Percentiles rank a stretch among this genome's conserved stretches.
These are phyloP conservation scores for Aphanomyces stellatus DNA, from an alignment of 352 stramenopile species.

Conservation along the genomic window DNA sequence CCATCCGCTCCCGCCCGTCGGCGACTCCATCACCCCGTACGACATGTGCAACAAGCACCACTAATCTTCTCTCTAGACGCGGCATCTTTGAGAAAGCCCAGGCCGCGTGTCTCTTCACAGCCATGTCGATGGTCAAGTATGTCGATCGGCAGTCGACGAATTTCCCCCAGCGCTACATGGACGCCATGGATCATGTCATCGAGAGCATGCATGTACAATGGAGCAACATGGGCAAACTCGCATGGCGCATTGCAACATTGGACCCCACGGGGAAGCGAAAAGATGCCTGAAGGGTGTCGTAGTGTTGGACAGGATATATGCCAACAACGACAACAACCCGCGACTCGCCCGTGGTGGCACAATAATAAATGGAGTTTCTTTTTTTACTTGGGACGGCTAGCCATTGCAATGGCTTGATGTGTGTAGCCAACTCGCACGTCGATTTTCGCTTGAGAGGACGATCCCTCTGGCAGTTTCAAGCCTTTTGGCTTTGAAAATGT, in stretches of 20 bases:
- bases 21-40: background rate
- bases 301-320: too few relatives aligned
- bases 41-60: background rate
- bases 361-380: too few relatives aligned
- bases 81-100: background rate
- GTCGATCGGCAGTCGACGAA: background rate
- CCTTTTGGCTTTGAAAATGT: too few relatives aligned
- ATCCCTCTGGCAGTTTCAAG: too few relatives aligned
- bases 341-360: too few relatives aligned
- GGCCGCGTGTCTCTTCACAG: slow-evolving; percentile 7
- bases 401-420: too few relatives aligned
- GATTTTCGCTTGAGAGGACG: too few relatives aligned
- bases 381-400: too few relatives aligned
- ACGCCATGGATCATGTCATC: slow-evolving; percentile 10
- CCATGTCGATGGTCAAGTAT: slow-evolving; percentile 11
- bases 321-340: too few relatives aligned
- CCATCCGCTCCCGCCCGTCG: background rate
- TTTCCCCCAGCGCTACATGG: slow-evolving; percentile 11
- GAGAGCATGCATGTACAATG: slow-evolving; percentile 16
- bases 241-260: slow-evolving; percentile 9
- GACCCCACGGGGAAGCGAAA: too few relatives aligned
- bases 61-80: background rate
- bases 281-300: too few relatives aligned
- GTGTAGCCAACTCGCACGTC: too few relatives aligned
- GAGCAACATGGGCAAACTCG: slow-evolving; percentile 3